These are phyloP conservation scores for Xylaria palmicola DNA, from an alignment of 495 filamentous ascomycete species.

Conservation along the genomic window DNA sequence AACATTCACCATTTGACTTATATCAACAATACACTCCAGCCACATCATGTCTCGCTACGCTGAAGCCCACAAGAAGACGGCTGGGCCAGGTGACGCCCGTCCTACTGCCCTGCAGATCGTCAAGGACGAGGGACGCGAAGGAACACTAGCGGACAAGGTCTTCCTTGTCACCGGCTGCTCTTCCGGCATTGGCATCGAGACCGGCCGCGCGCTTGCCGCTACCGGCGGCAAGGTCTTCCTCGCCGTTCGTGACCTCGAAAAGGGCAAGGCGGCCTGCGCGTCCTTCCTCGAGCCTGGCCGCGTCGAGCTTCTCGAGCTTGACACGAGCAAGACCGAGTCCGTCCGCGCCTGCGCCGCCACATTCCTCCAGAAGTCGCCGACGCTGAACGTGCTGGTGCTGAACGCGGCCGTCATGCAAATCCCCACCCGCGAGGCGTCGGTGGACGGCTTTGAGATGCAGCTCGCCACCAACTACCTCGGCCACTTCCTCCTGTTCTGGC, in stretches of 20 bases:
- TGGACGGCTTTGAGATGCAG: conserved; percentile 45
- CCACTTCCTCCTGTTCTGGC: conserved; percentile 50
- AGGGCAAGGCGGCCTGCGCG: conserved; percentile 29
- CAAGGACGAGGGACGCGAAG: conserved; percentile 43
- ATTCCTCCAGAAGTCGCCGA: conserved; percentile 9
- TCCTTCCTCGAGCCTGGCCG: conserved; percentile 24
- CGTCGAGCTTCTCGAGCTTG: conserved; percentile 31
- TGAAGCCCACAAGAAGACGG: conserved; percentile 35
- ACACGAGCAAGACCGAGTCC: conserved; percentile 21
- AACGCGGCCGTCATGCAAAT: conserved; percentile 40
- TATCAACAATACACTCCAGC: neutral
- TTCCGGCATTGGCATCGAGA: conserved; percentile 54
- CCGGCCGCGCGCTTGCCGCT: conserved; percentile 41
- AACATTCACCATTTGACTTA: too few species aligned
- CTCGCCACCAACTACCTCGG: conserved; percentile 47
- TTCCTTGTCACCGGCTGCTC: conserved; percentile 52
- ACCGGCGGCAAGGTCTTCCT: conserved; percentile 51
- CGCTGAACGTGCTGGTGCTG: conserved; percentile 25
- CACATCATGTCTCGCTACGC: conserved; percentile 36
- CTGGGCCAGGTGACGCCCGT: conserved; percentile 51
- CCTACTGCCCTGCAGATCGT: conserved; percentile 56
- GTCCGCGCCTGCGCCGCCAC: conserved; percentile 25
- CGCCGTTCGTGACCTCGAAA: conserved; percentile 39
- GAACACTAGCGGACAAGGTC: conserved; percentile 42
- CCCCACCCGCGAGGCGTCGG: conserved; percentile 32